These are phyloP conservation scores for Metschnikowia vanudenii DNA, from an alignment of 805 yeast species.

Conservation along the genomic window DNA sequence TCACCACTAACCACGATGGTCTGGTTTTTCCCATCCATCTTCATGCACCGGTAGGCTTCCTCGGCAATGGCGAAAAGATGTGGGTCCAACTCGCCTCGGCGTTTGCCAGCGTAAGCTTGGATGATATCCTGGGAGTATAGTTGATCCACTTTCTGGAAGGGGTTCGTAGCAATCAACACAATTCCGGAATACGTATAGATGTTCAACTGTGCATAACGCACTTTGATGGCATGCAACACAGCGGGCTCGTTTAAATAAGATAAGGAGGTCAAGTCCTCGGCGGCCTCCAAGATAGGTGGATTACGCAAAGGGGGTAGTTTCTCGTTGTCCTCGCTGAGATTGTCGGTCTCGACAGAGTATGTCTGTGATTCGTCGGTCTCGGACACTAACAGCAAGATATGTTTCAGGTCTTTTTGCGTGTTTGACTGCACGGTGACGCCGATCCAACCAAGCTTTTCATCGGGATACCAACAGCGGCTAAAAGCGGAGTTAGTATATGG, in stretches of 20 bases:
- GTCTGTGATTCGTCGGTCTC: conserved; percentile 47
- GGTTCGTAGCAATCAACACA: conserved; percentile 93
- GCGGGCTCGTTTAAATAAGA: conserved; percentile 96
- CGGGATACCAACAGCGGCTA: conserved; percentile 77
- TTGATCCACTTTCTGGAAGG: conserved; percentile 89
- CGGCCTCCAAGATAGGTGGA: conserved; percentile 88
- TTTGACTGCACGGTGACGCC: conserved; percentile 58
- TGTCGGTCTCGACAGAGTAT: conserved; percentile 48
- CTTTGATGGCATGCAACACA: conserved; percentile 87
- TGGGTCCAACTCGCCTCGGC: conserved; percentile 94
- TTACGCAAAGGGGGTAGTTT: conserved; percentile 80
- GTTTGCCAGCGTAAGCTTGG: conserved; percentile 90
- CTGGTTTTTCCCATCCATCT: conserved; percentile 78
- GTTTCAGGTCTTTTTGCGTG: conserved; percentile 43
- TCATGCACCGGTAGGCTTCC: conserved; percentile 95
- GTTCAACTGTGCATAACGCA: conserved; percentile 83
- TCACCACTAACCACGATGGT: conserved; percentile 97
- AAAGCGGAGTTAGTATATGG: conserved; percentile 8
- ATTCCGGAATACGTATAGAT: conserved; percentile 97
- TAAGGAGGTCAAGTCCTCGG: conserved; percentile 89
- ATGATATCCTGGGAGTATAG: conserved; percentile 88
- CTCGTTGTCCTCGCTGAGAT: conserved; percentile 50
- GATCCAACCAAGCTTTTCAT: conserved; percentile 69
- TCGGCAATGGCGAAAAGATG: conserved; percentile 97
- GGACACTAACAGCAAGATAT: conserved; percentile 50